These are phyloP conservation scores for Colletotrichum sp. DNA, from an alignment of 2,329 filamentous ascomycete genomes.

Conservation along the genomic window DNA sequence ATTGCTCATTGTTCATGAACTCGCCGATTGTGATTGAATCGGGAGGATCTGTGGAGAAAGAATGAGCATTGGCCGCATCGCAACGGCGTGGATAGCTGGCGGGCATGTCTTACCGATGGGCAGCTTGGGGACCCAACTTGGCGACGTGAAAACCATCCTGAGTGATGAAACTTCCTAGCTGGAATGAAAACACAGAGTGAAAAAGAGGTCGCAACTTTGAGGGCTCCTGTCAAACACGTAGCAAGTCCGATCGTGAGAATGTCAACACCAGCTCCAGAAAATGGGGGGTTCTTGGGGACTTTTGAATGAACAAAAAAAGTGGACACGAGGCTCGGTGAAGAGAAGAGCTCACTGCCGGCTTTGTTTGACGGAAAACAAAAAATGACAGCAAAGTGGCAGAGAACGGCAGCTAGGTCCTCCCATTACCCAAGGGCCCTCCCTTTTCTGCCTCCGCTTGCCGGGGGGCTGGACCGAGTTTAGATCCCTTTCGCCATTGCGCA, in stretches of 20 bases:
- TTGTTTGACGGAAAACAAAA: background rate
- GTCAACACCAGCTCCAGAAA: background rate
- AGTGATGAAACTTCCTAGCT: background rate
- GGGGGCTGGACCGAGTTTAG: slow-evolving; percentile 7
- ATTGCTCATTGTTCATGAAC: slow-evolving; percentile 76
- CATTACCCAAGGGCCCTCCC: background rate
- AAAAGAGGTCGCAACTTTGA: background rate
- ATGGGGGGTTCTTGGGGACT: background rate
- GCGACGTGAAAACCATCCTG: slow-evolving; percentile 62
- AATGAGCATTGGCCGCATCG: background rate
- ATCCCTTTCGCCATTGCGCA: slow-evolving; percentile 9
- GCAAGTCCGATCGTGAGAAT: background rate
- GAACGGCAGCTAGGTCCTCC: background rate
- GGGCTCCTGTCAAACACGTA: background rate
- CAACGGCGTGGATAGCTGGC: background rate
- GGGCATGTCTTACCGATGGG: slow-evolving; percentile 50
- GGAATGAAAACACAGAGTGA: background rate
- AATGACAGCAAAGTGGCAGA: background rate
- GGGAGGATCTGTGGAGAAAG: slow-evolving; percentile 56
- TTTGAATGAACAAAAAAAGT: slow-evolving; percentile 11
- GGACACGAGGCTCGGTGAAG: background rate
- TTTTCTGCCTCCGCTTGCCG: background rate
- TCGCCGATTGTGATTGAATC: slow-evolving; percentile 77
- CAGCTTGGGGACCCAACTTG: slow-evolving; percentile 65
- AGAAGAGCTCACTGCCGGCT: background rate